Base-by-base conservation (phyloP, 2,329 filamentous ascomycete genomes). In the Ophiostoma ips region DNA sequence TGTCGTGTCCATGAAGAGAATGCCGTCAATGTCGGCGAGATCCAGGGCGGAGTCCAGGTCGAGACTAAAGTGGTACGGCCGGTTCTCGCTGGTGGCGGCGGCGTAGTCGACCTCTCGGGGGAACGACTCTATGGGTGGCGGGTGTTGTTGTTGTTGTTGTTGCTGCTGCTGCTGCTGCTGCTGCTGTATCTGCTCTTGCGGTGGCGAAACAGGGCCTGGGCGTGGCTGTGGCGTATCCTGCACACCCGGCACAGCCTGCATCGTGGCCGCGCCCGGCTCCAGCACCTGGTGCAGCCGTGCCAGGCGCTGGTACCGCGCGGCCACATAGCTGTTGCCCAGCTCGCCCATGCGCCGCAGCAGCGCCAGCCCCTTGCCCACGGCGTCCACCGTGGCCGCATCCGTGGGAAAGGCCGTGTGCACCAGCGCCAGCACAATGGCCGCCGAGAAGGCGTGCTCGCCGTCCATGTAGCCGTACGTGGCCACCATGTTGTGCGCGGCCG, bases 391-490 rank as follows among this genome's bases (percentile, higher is more conserved):
- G 19, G 61, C 58, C 7, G 65, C 57, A 47, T 69, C 66, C 28
- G 62, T 58, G 0, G 73, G 73, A 51, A 77, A 75, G 2, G 72
- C 68, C 10, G 70, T 68, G 57, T 72, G 73, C 18, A 73, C 69
- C 68, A 77, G 73, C 21, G 76, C 69, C 5, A 77, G 66, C 2
- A 76, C 65, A 11, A 77, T 67, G 11, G 72, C 68, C 1, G 73
- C 72, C 0, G 71, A 74, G 55, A 77, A 76, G 21, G 70, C 67
- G 55, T 77, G 73, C 53, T 77, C 74, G 15, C 71, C 69, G 52
- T 77, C 74, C 64, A 77, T 73, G 57, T 75, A 77, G 21, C 74
- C 74, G 55, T 74, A 77, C 0, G 73, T 77, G 18, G 73, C 71
- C 11, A 76, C 66, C 10, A 76, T 64, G 51, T 75, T 67, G 52